Evolutionary conservation across 2,329 filamentous ascomycete species (phyloP), one percentile per base, ranked within the genome.

Genomic region (Penicillium palitans): DNA sequence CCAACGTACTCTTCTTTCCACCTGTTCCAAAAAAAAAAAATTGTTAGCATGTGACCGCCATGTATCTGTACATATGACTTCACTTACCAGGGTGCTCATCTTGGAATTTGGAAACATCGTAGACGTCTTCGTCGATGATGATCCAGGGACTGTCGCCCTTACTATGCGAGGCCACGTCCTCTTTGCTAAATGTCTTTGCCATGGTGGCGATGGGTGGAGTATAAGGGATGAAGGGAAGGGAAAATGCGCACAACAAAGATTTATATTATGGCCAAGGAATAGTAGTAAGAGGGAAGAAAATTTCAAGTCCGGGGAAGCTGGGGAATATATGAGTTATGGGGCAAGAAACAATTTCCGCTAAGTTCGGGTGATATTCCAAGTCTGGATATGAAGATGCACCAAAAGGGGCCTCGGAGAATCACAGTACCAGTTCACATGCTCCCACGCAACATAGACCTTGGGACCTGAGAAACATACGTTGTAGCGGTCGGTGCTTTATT

Each of bases 51-150:
- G 55, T 35, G 51, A 55, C 35, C 27, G 37, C 4, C 19, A 39
- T 42, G 24, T 50, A 51, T 19, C 9, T 21, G 9, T 7, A 33
- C 44, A 19, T 6, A 29, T 29, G 42, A 15, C 37, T 40, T 33
- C 6, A 67, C 73, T 56, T 69, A 78, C 77, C 78, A 68, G 90
- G 90, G 75, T 93, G 90, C 65, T 93, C 89, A 60, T 93, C 88
- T 74, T 91, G 89, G 75, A 93, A 93, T 72, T 87, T 92, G 68
- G 92, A 96, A 69, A 98, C 75, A 73, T 99, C 93, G 77, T 96
- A 98, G 66, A 98, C 93, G 77, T 98, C 93, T 70, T 93, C 90
- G 67, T 98, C 93, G 66, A 98, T 87, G 65, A 96, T 86, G 71
- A 98, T 90, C 86, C 88, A 98, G 61, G 97, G 83, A 73, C 88